Base-by-base conservation (phyloP, 1,284 basidiomycete genomes). In the Tylopilus orsonianus region DNA sequence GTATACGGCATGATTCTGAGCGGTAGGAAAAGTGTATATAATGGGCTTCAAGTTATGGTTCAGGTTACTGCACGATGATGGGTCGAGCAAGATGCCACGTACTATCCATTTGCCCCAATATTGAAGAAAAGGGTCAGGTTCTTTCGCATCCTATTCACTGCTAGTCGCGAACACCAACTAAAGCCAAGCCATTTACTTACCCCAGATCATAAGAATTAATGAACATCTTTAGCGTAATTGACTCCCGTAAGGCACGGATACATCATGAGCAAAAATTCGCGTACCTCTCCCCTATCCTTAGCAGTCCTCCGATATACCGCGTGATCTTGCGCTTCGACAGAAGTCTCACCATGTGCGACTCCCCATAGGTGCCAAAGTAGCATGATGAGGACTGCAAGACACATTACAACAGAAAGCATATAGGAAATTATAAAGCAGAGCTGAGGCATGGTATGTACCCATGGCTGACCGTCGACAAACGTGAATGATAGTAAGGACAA, bases 91-190 rank as follows among this genome's bases (percentile, higher is more conserved):
- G 26, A 26, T 2, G 4, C 14, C 41, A 80, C 90, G 59, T 64
- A 95, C 90, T 93, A 91, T 70, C 88, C 85, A 13, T 77, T 77
- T 13, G 75, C 71, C 10, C 91, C 90, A 27, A 95, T 61, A 59
- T 97, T 97, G 74, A 98, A 97, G 66, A 97, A 97, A 23, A 93
- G 65, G 55, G 82, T 68, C 5, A 98, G 69, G 64, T 99, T 98
- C 52, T 77, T 76, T 44, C 67, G 64, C 59, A 69, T 74, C 14
- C 83, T 85, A 44, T 37, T 16, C 13, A 36, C 22, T 13, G 14
- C 45, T 22, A 18, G 42, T 32, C 12, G 24, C 2, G 24, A 35
- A 33, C 14, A n/a, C 34, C 38, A 42, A 22, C 13, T 13, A 9
- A 34, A 5, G 22, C 20, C 19, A 43, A 42, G 26, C 19, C 16